Base-by-base conservation (phyloP, 345 rosid genomes). In the Brassica cretica region DNA sequence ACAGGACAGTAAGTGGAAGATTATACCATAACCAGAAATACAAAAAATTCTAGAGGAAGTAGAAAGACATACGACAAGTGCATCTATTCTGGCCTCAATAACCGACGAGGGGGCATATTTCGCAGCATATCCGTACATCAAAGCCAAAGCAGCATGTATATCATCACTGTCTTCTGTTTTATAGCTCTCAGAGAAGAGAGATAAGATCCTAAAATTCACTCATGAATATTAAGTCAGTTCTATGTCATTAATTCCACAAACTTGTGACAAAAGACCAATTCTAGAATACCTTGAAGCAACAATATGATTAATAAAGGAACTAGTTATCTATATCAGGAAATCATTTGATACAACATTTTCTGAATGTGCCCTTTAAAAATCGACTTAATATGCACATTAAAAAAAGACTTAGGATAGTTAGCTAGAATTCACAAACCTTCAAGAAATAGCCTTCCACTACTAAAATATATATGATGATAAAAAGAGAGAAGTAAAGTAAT, bases 91-190 rank as follows among this genome's bases (percentile, higher is more conserved):
- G 79, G 97, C 98, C 86, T 94, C 97, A 82, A 94, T 94, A 77
- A 94, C 97, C 25, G 93, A 81, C 75, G 98, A 84, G 33, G 98
- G 97, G 44, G 98, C 98, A 87, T 94, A 94, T 88, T 90, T 91
- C 73, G 98, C 98, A 75, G 98, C 97, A 89, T 92, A 94, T 82
- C 98, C 98, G 78, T 94, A 94, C 98, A 94, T 94, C 85, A 94
- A 84, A 75, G 98, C 98, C 83, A 94, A 84, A 78, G 98, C 98
- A 82, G 98, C 98, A 82, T 94, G 97, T 85, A 94, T 91, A 84
- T 94, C 97, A 85, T 94, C 97, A 69, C 95, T 92, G 78, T 94
- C 95, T 79, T 90, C 97, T 18, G 88, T 84, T 83, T 79, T 88
- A 76, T 85, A 86, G 78, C 85, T 86, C 65, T 88, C 93, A 11